These are phyloP conservation scores for Sphagnurus paluster DNA, from an alignment of 1,284 basidiomycete species.

Conservation along the genomic window DNA sequence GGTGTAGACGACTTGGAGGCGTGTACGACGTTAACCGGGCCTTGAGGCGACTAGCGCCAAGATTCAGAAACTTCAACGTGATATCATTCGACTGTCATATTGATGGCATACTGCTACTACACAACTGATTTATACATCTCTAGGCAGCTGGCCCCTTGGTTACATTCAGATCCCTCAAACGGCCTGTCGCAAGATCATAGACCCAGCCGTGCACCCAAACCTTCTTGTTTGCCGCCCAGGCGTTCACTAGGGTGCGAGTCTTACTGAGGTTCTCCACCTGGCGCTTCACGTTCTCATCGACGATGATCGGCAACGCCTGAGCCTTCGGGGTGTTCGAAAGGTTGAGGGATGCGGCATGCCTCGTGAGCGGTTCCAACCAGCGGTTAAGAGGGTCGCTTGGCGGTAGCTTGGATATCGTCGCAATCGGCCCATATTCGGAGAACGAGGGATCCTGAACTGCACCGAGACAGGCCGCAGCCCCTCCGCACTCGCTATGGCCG, in stretches of 20 bases:
- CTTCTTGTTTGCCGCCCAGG: conserved; percentile 72
- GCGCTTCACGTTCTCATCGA: conserved; percentile 75
- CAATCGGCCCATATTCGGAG: conserved; percentile 28
- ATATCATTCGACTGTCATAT: not conserved
- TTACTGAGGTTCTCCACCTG: conserved; percentile 76
- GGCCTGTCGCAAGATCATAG: conserved; percentile 74
- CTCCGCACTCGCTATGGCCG: conserved; percentile 84
- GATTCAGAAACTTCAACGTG: not conserved
- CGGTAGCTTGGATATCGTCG: conserved; percentile 36
- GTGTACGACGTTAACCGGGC: not conserved
- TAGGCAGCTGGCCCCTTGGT: conserved; percentile 38
- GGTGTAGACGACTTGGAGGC: not conserved
- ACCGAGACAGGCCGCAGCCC: conserved; percentile 62
- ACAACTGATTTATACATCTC: not conserved
- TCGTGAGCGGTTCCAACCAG: conserved; percentile 73
- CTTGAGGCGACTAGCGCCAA: too few species aligned
- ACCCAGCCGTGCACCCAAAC: conserved; percentile 86
- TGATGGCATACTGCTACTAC: not conserved
- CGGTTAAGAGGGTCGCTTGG: conserved; percentile 56
- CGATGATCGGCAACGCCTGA: conserved; percentile 56
- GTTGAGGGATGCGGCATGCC: conserved; percentile 52
- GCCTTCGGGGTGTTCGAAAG: conserved; percentile 37
- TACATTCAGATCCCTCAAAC: conserved; percentile 68
- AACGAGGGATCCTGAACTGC: conserved; percentile 35
- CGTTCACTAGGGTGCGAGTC: conserved; percentile 61